phyloP scores from a whole-genome alignment of 768 basidiomycete species.

The Tylopilus cervinicoccineus region DNA sequence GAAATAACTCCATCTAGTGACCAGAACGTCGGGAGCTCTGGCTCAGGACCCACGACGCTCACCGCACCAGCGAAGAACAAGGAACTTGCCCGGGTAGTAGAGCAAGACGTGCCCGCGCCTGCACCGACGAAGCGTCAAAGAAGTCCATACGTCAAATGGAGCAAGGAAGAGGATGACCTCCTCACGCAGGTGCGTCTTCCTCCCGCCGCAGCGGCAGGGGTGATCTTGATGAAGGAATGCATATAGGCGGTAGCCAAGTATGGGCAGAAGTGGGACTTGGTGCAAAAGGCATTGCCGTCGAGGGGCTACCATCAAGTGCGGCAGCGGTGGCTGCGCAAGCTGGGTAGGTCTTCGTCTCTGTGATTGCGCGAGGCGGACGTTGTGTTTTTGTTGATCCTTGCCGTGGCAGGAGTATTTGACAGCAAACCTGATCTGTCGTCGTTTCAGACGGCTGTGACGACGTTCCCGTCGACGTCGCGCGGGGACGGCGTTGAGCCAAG shows the following conservation, averaged over 20 bases:
- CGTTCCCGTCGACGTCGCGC: constrained; percentile 13
- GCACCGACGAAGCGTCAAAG: constrained; percentile 31
- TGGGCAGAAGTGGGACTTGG: constrained; percentile 38
- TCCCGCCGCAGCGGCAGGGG: not conserved
- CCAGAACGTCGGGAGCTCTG: not conserved
- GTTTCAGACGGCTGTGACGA: constrained; percentile 27
- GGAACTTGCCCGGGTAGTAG: constrained; percentile 24
- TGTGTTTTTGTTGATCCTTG: not conserved
- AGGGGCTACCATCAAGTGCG: constrained; percentile 42
- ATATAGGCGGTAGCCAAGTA: constrained; percentile 36
- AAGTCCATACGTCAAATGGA: constrained; percentile 42
- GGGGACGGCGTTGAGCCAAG: constrained; percentile 21
- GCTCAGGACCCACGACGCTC: not conserved
- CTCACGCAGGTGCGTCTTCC: constrained; percentile 31
- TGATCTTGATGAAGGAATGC: not conserved
- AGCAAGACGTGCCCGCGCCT: constrained; percentile 20
- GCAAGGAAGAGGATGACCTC: constrained; percentile 39
- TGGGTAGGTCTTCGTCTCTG: constrained; percentile 23
- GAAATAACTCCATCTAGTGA: constrained; percentile 7
- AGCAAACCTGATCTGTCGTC: constrained; percentile 33
- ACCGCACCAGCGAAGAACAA: constrained; percentile 14
- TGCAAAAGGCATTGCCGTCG: constrained; percentile 38
- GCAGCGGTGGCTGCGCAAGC: constrained; percentile 40
- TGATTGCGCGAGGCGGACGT: not conserved
- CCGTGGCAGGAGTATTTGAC: constrained; percentile 31